Evolutionary conservation across 179 eudicot species (phyloP).

Genomic region (Beta macrorhiza): DNA sequence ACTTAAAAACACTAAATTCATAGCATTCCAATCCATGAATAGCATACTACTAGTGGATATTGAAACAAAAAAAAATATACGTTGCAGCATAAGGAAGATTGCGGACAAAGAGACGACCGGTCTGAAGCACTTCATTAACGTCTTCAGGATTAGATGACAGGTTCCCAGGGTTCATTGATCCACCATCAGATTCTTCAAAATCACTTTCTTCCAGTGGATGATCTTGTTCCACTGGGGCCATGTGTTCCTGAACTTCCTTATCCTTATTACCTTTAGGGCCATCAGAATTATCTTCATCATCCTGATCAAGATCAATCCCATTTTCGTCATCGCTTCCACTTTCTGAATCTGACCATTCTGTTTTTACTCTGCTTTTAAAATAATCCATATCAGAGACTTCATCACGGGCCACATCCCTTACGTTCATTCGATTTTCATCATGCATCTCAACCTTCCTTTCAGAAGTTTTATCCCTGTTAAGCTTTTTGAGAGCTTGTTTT

Average conservation of each 20-base stretch:
- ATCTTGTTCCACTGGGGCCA: constrained; percentile 4
- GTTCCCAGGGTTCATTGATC: constrained; percentile 29
- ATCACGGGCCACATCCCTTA: constrained; percentile 32
- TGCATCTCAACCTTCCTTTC: constrained; percentile 30
- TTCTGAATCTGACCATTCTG: constrained; percentile 85
- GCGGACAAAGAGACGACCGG: constrained; percentile 80
- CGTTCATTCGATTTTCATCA: constrained; percentile 27
- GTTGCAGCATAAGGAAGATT: constrained; percentile 87
- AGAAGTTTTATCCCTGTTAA: constrained; percentile 30
- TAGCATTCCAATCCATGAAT: neutral
- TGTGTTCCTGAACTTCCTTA: constrained; percentile 22
- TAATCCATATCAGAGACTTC: constrained; percentile 77
- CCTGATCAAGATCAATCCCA: constrained; percentile 20
- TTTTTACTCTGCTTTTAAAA: constrained; percentile 71
- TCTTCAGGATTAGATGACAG: constrained; percentile 37
- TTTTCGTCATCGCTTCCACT: constrained; percentile 38
- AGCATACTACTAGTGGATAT: constrained; percentile 5
- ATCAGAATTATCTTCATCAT: constrained; percentile 28
- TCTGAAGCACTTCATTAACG: constrained; percentile 43
- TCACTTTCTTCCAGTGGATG: constrained; percentile 13
- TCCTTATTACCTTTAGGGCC: constrained; percentile 7
- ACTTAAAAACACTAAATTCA: constrained; percentile 1
- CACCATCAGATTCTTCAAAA: constrained; percentile 35
- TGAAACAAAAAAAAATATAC: constrained; percentile 37
- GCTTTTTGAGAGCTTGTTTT: constrained; percentile 23